Conservation (phyloP, 257 asterid species). For the Solanum sparsipilum region DNA sequence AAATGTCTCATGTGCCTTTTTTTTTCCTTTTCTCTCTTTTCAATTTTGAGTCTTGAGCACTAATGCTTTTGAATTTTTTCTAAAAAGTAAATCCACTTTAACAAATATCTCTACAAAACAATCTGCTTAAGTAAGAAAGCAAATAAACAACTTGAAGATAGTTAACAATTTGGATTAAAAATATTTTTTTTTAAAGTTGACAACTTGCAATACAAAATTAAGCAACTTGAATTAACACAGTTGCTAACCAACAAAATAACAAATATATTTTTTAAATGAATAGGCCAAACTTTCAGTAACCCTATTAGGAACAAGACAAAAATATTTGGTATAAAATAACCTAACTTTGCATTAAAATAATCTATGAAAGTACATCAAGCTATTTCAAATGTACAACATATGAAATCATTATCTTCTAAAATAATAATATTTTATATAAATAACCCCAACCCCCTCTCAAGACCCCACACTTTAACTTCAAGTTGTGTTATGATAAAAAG, state of each 20-base stretch:
- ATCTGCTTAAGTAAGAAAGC: neutral
- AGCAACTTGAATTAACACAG: neutral
- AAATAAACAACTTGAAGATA: neutral
- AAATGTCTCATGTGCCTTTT: neutral
- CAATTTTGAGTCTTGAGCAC: neutral
- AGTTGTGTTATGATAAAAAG: neutral
- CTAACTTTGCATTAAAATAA: neutral
- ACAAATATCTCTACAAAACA: neutral
- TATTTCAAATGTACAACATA: neutral
- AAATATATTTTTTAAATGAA: neutral
- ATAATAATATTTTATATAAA: neutral
- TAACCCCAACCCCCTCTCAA: neutral
- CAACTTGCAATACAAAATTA: neutral
- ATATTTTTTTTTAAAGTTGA: neutral
- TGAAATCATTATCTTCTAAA: neutral
- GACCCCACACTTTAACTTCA: neutral
- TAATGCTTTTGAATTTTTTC: neutral
- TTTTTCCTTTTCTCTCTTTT: too few species aligned
- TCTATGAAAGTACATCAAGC: neutral
- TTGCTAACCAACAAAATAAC: neutral
- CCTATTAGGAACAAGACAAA: neutral
- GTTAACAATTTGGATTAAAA: neutral
- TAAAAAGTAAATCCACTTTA: neutral
- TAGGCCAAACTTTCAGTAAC: neutral
- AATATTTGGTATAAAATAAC: neutral